phyloP scores from a whole-genome alignment of 805 yeast species.

The Debaryomyces hansenii region DNA sequence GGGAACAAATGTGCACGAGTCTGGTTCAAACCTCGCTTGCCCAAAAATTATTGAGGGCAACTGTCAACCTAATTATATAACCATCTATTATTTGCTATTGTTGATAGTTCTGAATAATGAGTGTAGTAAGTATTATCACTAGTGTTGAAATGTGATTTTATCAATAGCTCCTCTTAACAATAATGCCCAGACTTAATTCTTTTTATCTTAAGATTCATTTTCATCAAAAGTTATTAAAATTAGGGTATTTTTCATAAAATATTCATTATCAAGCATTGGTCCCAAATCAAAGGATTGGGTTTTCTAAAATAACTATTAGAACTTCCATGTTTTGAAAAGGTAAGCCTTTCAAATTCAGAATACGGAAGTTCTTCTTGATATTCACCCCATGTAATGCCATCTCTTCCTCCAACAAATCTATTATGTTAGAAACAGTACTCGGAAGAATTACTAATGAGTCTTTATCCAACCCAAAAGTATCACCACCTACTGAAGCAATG shows the following conservation, averaged over 20 bases:
- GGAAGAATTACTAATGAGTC: constrained; percentile 49
- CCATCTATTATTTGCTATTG: no score
- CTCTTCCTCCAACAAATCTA: constrained; percentile 46
- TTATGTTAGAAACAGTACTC: constrained; percentile 46
- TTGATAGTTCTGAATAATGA: constrained; percentile 52
- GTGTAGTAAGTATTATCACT: constrained; percentile 49
- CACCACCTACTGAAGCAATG: constrained; percentile 51
- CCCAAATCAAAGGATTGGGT: constrained; percentile 50
- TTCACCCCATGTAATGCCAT: constrained; percentile 58
- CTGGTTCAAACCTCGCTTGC: no score
- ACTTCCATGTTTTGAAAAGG: constrained; percentile 42
- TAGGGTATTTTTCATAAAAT: constrained; percentile 48
- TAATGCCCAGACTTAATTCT: constrained; percentile 46
- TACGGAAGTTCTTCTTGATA: constrained; percentile 55
- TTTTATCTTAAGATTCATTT: constrained; percentile 41
- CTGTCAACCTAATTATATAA: no score
- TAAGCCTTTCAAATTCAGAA: constrained; percentile 51
- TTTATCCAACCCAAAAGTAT: constrained; percentile 47
- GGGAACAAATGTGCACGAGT: no score
- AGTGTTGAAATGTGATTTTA: constrained; percentile 41
- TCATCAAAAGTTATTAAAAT: constrained; percentile 53
- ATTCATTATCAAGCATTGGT: constrained; percentile 43
- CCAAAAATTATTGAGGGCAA: no score
- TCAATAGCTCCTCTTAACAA: constrained; percentile 51
- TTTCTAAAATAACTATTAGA: constrained; percentile 53